Evolutionary conservation across 345 rosid species (phyloP), one percentile per base, ranked within the genome.

Genomic region (Clausena lansium): DNA sequence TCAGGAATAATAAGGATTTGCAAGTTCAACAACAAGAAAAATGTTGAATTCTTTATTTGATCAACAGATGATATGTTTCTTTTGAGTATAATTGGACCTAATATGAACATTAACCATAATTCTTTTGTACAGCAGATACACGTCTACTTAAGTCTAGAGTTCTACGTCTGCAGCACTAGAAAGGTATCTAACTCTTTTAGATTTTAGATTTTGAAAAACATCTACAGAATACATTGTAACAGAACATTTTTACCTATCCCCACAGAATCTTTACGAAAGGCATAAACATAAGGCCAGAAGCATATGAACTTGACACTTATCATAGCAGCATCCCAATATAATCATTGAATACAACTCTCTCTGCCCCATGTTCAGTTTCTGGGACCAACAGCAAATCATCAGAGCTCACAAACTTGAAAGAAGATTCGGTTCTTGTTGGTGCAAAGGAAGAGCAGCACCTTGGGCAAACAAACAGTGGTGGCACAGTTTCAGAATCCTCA

Each of bases 381-480:
- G 86, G 61, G 62, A 70, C 67, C 72, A 88, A 35, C 69, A 87
- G 58, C 68, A 87, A 52, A 65, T 80, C 85, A 41, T 73, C 87
- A 25, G 74, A 38, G 45, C 39, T 58, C 52, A 66, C 88, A 73
- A 73, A 84, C 73, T 76, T 84, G 1, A 76, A 82, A 22, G 73
- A 79, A n/a, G 84, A 78, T 74, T 85, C 79, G 27, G 10, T 77
- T 70, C 72, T 85, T 50, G 86, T 71, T 22, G 82, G 86, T 24
- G 79, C 84, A 35, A 93, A 78, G 19, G 91, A 87, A 14, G 71
- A 80, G 74, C 94, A 92, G 82, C 99, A 93, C 13, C 85, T 84
- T 1, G 84, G 75, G 78, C 98, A 92, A 15, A 90, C 89, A 36
- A 93, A 95, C 59, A 94, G 81, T 36, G 93, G 94, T 2, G 98